Percentiles rank a stretch among this genome's conserved stretches.
These are phyloP conservation scores for Chrysosporium queenslandicum DNA, from an alignment of 2,329 filamentous ascomycete species.

Conservation along the genomic window DNA sequence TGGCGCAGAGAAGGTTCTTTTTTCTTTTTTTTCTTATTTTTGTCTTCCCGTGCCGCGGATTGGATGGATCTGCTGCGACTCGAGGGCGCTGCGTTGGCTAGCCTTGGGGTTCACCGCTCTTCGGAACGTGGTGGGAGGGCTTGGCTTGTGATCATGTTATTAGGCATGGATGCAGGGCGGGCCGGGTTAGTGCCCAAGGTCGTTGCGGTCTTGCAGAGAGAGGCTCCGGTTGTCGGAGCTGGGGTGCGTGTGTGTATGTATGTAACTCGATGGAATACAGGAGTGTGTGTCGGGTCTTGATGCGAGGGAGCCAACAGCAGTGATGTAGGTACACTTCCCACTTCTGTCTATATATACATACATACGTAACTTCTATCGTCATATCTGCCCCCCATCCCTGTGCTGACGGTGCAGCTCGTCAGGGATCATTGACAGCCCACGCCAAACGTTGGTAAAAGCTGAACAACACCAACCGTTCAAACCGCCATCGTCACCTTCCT, in stretches of 20 bases:
- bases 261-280: not conserved
- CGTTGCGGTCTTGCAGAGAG: no score
- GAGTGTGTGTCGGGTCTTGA: no score
- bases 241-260: not conserved
- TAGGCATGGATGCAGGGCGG: conserved; percentile 7
- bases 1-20: not conserved
- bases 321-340: no score
- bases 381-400: no score
- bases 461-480: not conserved
- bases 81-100: not conserved
- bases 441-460: no score
- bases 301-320: no score
- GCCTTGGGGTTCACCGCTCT: conserved; percentile 2
- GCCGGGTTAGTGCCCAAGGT: conserved; percentile 5
- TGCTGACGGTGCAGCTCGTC: no score
- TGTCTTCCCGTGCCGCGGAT: no score
- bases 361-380: no score
- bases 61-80: not conserved
- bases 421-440: no score
- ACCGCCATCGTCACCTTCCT: not conserved
- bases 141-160: not conserved
- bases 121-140: not conserved
- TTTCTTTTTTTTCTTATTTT: not conserved
- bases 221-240: not conserved
- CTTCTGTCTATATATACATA: no score